phyloP scores from a whole-genome alignment of 1,284 basidiomycete genomes.

The Apiotrichum mycotoxinovorans region DNA sequence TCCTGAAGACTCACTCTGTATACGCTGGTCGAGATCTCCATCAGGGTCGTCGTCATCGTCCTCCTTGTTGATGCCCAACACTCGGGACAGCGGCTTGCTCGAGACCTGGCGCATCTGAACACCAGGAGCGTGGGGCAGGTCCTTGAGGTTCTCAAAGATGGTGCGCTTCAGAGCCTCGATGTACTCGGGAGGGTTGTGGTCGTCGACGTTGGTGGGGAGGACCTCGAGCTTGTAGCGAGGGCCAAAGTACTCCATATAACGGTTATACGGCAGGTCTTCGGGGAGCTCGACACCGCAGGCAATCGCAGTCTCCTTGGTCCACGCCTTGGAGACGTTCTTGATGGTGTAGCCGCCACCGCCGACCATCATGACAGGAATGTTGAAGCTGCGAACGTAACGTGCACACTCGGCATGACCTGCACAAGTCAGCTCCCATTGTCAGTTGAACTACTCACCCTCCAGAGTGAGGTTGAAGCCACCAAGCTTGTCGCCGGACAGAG shows the following conservation, averaged over 20 bases:
- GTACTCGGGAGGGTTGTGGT: constrained; percentile 81
- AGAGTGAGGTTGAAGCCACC: constrained; percentile 96
- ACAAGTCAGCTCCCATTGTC: background rate
- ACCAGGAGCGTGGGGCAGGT: constrained; percentile 76
- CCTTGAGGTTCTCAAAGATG: constrained; percentile 73
- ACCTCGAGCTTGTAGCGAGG: constrained; percentile 93
- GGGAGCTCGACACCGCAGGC: constrained; percentile 83
- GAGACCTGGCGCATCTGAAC: constrained; percentile 84
- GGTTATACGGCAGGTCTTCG: constrained; percentile 84
- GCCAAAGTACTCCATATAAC: constrained; percentile 97
- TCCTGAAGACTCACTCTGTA: constrained; percentile 37
- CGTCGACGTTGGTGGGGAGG: constrained; percentile 87
- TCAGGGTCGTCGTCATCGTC: constrained; percentile 49
- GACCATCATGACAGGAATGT: constrained; percentile 83
- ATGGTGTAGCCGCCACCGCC: constrained; percentile 94
- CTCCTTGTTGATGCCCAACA: constrained; percentile 39
- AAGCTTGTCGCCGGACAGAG: constrained; percentile 89
- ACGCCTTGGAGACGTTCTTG: constrained; percentile 90
- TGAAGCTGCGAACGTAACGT: constrained; percentile 75
- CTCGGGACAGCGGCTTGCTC: constrained; percentile 41
- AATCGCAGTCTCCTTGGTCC: constrained; percentile 96
- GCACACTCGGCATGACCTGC: constrained; percentile 80
- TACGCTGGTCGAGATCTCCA: constrained; percentile 45
- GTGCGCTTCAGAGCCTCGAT: constrained; percentile 71
- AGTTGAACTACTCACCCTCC: constrained; percentile 58